Base-by-base conservation (phyloP, 1,284 basidiomycete species). In the Mixia osmundae region DNA sequence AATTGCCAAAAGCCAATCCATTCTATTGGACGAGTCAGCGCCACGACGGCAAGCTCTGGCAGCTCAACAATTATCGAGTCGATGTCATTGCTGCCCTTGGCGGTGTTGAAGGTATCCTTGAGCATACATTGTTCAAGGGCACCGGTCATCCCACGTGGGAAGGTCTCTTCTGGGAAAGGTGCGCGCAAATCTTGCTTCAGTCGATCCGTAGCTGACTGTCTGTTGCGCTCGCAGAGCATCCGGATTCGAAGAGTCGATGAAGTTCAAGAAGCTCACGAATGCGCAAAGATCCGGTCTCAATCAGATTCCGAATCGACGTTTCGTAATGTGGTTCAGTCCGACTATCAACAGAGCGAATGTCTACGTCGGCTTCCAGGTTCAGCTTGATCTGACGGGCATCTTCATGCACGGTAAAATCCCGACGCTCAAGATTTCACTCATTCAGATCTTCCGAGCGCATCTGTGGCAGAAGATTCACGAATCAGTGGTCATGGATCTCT, bases 291-390 rank as follows among this genome's bases (percentile, higher is more conserved):
- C 83, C 27, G 85, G 87, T 76, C 61, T 94, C 28, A 85, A 83
- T 55, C 87, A 97, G 57, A 94, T 99, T 55, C 91, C 91, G 5
- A 99, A 97, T 57, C 85, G 91, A 71, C 78, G 89, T n/a, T 97
- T 97, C 64, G 97, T 87, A 3, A 67, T 97, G 5, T 99, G 91
- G 91, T 99, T 89, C 89, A 85, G 78, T 14, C 41, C 46, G 18
- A 83, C 79, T 1, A 85, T 95, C 63, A 95, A 95, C 60, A 78
- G 87, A 46, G 85, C 87, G 38, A 97, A 95, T 54, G 85, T 95
- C 57, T 95, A 95, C 54, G 85, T 95, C 54, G 91, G 89, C 69
- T 97, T 97, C 76, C 91, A 97, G 59, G 91, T 97, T 15, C 91
- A 95, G 53, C 69, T 95, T 34, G 89, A 95, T 65, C 59, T 95